phyloP scores from a whole-genome alignment of 2,329 filamentous ascomycete genomes.

The Rhytidhysteron rufulum region DNA sequence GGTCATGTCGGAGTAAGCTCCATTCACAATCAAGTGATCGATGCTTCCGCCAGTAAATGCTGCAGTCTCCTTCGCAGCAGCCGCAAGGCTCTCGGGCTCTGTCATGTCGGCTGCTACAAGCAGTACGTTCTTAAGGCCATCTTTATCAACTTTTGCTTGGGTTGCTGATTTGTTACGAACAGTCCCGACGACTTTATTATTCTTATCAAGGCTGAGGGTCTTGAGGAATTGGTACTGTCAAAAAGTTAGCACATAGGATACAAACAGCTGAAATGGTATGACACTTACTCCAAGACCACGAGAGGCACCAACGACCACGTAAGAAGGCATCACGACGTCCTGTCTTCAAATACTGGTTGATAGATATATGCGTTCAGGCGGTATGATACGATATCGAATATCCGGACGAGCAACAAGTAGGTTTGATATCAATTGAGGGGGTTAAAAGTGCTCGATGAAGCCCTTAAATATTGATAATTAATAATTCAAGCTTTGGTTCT shows the following conservation, averaged over 20 bases:
- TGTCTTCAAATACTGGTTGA: too few relatives aligned
- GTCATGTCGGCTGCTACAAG: conserved; percentile 36
- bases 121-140: conserved; percentile 39
- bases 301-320: conserved; percentile 25
- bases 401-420: too few relatives aligned
- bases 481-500: too few relatives aligned
- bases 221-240: conserved; percentile 48
- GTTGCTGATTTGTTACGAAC: conserved; percentile 40
- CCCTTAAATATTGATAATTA: too few relatives aligned
- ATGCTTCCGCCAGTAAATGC: conserved; percentile 35
- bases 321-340: conserved; percentile 26
- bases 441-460: too few relatives aligned
- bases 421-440: too few relatives aligned
- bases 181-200: conserved; percentile 19
- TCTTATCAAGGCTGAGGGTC: conserved; percentile 42
- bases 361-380: too few relatives aligned
- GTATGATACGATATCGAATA: too few relatives aligned
- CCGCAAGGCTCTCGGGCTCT: conserved; percentile 29
- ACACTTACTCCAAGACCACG: conserved; percentile 25
- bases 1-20: conserved; percentile 24
- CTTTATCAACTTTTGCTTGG: conserved; percentile 41
- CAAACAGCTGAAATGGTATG: conserved; percentile 1
- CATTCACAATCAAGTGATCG: conserved; percentile 43
- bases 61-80: conserved; percentile 28
- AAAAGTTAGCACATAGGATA: not conserved